These are phyloP conservation scores for Mimosa bimucronata DNA, from an alignment of 306 rosid species.

Conservation along the genomic window DNA sequence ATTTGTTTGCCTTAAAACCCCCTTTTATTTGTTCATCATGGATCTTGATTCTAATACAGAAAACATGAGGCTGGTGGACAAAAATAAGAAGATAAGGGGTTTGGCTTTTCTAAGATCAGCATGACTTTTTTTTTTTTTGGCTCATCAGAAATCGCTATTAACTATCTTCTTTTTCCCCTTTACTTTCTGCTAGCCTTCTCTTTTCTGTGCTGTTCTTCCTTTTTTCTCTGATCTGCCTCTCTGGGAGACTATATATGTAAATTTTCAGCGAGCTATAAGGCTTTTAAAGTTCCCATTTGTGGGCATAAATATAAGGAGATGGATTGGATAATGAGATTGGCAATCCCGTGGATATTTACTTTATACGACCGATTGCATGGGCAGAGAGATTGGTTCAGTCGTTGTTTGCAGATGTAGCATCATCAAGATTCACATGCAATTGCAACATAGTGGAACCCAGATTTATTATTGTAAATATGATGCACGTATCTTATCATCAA, in stretches of 20 bases:
- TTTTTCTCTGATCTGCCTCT: slow-evolving; percentile 8
- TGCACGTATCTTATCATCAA: not conserved
- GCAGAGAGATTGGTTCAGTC: slow-evolving; percentile 58
- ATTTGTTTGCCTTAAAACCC: not conserved
- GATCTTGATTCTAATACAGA: not conserved
- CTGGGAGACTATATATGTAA: not conserved
- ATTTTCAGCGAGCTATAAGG: not conserved
- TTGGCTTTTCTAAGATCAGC: slow-evolving; percentile 11
- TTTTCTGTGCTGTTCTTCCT: not conserved
- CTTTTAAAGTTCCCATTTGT: not conserved
- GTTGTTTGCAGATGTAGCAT: slow-evolving; percentile 92
- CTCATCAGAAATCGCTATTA: not conserved
- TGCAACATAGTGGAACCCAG: slow-evolving; percentile 31
- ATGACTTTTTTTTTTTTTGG: too few relatives aligned
- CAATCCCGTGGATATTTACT: not conserved
- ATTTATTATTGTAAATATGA: not conserved
- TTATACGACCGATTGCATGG: slow-evolving; percentile 44
- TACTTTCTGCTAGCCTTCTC: not conserved
- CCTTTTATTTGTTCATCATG: not conserved
- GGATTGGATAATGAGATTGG: slow-evolving; percentile 30
- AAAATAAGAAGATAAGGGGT: not conserved
- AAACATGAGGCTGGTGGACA: not conserved
- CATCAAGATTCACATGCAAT: slow-evolving; percentile 96
- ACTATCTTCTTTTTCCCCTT: not conserved
- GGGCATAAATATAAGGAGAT: not conserved